These are phyloP conservation scores for Hypoxylon sp. DNA, from an alignment of 2,329 filamentous ascomycete genomes.

Conservation along the genomic window DNA sequence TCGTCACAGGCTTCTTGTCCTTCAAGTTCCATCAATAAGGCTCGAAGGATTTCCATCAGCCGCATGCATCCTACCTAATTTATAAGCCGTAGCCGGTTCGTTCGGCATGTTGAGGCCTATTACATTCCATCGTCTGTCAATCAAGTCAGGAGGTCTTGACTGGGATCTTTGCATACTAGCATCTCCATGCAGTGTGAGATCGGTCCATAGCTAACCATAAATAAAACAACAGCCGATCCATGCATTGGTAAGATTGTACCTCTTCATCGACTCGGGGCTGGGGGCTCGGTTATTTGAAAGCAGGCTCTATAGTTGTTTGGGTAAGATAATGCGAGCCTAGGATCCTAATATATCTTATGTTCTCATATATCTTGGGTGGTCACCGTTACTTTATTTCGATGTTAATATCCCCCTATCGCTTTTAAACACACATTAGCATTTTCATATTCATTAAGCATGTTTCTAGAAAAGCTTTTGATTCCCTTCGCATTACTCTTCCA, in stretches of 20 bases:
- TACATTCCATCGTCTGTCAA: not conserved
- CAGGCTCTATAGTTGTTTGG: not conserved
- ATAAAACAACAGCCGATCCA: not conserved
- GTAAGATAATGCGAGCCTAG: not conserved
- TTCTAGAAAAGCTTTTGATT: conserved; percentile 19
- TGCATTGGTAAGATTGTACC: not conserved
- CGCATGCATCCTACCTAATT: not conserved
- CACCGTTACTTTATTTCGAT: not conserved
- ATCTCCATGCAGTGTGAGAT: not conserved
- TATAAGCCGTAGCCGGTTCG: not conserved
- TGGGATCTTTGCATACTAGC: not conserved
- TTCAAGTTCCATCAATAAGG: not conserved
- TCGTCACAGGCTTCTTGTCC: not conserved
- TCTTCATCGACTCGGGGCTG: not conserved
- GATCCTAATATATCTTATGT: not conserved
- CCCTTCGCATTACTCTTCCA: conserved; percentile 15
- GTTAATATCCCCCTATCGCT: not conserved
- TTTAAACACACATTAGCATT: not conserved
- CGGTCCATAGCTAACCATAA: not conserved
- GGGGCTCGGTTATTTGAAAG: not conserved
- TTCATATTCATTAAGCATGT: conserved; percentile 12
- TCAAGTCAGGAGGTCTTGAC: not conserved
- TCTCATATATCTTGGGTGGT: not conserved
- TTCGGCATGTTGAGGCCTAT: not conserved
- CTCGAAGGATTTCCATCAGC: not conserved